phyloP scores from a whole-genome alignment of 305 asterid species.

The Fraxinus floribunda region DNA sequence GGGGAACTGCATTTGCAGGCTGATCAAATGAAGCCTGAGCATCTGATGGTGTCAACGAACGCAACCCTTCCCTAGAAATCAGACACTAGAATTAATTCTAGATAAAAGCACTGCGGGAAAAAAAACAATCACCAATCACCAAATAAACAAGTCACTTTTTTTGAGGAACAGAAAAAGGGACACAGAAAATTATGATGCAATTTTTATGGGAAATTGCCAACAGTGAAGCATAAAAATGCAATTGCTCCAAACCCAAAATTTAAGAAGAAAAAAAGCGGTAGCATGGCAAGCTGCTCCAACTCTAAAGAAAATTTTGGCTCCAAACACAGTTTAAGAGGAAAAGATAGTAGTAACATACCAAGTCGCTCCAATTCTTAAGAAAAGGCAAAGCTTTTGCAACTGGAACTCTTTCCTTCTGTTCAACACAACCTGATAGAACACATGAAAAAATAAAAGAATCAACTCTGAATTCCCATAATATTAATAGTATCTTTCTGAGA shows the following conservation, averaged over 20 bases:
- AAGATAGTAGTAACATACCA: conserved; percentile 39
- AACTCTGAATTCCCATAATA: conserved; percentile 14
- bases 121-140: not conserved
- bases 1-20: conserved; percentile 40
- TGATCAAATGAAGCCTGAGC: conserved; percentile 44
- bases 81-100: conserved; percentile 20
- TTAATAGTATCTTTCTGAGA: not conserved
- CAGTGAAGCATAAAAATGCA: not conserved
- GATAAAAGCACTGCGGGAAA: not conserved
- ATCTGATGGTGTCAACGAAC: conserved; percentile 41
- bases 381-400: conserved; percentile 77
- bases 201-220: not conserved
- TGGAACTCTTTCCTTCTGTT: conserved; percentile 83
- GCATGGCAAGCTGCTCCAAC: not conserved
- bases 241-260: not conserved
- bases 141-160: not conserved
- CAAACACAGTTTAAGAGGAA: not conserved
- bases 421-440: conserved; percentile 64
- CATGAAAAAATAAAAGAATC: conserved; percentile 14
- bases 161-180: conserved; percentile 1
- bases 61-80: conserved; percentile 63
- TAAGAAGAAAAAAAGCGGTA: not conserved
- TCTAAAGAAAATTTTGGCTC: not conserved
- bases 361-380: conserved; percentile 73
- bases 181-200: not conserved